A percentile compares a stretch with the other conserved stretches of the same genome.
These are phyloP conservation scores for Millerozyma acaciae DNA, from an alignment of 805 yeast genomes.

Conservation along the genomic window DNA sequence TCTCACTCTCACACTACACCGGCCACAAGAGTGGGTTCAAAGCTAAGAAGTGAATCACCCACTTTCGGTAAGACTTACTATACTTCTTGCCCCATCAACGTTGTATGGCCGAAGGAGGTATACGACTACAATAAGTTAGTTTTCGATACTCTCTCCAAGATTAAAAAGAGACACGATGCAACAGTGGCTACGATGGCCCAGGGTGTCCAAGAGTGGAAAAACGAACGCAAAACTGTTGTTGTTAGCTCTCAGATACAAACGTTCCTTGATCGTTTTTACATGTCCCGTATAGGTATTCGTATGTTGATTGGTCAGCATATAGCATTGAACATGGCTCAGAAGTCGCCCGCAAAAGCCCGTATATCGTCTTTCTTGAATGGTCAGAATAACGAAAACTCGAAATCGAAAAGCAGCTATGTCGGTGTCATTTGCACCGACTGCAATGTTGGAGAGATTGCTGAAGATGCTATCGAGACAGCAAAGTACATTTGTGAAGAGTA, in stretches of 20 bases:
- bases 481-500: conserved; percentile 88
- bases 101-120: conserved; percentile 70
- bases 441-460: conserved; percentile 76
- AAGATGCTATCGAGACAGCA: conserved; percentile 87
- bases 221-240: conserved; percentile 39
- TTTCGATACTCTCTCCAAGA: conserved; percentile 59
- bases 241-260: conserved; percentile 74
- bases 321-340: conserved; percentile 69
- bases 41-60: conserved; percentile 25
- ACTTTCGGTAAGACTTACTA: conserved; percentile 45
- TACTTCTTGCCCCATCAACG: conserved; percentile 51
- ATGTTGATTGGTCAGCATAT: conserved; percentile 95
- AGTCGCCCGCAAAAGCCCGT: conserved; percentile 36
- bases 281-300: conserved; percentile 88
- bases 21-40: conserved; percentile 7
- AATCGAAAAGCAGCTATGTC: conserved; percentile 57
- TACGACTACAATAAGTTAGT: conserved; percentile 66
- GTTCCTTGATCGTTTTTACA: conserved; percentile 80
- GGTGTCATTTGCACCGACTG: conserved; percentile 87
- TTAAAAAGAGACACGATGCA: conserved; percentile 85
- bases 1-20: conserved; percentile 10
- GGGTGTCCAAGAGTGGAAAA: conserved; percentile 90
- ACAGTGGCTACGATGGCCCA: conserved; percentile 90
- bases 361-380: conserved; percentile 36
- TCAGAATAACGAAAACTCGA: conserved; percentile 9